phyloP scores from a whole-genome alignment of 2,329 filamentous ascomycete genomes.

The Arthroderma sp. region DNA sequence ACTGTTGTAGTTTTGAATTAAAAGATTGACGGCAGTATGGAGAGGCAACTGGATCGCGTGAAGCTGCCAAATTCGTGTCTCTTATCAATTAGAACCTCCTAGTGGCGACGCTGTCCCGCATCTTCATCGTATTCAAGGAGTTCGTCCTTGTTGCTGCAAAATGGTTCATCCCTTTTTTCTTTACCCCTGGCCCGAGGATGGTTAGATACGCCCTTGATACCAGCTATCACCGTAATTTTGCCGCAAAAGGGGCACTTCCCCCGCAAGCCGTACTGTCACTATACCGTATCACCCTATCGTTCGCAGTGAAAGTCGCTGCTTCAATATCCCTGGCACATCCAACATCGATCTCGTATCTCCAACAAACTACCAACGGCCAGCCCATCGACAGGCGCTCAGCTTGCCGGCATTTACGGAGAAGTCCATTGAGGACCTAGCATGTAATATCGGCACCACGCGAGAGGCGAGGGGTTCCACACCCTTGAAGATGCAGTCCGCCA shows the following conservation, averaged over 20 bases:
- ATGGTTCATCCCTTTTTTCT: background rate
- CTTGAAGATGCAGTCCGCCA: constrained; percentile 3
- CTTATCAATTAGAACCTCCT: background rate
- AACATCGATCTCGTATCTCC: background rate
- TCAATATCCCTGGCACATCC: background rate
- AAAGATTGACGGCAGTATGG: background rate
- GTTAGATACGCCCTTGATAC: background rate
- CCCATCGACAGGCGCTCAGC: background rate
- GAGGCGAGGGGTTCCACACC: constrained; percentile 1
- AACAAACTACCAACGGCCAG: background rate
- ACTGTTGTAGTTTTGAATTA: no score
- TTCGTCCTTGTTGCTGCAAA: background rate
- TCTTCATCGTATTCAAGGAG: background rate
- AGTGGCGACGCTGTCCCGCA: background rate
- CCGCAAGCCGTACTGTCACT: background rate
- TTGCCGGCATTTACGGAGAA: background rate
- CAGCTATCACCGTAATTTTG: background rate
- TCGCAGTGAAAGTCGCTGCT: no score
- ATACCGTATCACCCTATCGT: background rate
- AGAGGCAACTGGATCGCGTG: background rate
- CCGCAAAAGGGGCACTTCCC: background rate
- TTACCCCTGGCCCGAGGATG: background rate
- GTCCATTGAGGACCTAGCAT: constrained; percentile 2
- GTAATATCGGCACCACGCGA: background rate
- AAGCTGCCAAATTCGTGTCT: background rate